Evolutionary conservation across 225 moss, liverwort and hornwort genomes (phyloP), one percentile per base, ranked within the genome.

Genomic region (Asterella californica): DNA sequence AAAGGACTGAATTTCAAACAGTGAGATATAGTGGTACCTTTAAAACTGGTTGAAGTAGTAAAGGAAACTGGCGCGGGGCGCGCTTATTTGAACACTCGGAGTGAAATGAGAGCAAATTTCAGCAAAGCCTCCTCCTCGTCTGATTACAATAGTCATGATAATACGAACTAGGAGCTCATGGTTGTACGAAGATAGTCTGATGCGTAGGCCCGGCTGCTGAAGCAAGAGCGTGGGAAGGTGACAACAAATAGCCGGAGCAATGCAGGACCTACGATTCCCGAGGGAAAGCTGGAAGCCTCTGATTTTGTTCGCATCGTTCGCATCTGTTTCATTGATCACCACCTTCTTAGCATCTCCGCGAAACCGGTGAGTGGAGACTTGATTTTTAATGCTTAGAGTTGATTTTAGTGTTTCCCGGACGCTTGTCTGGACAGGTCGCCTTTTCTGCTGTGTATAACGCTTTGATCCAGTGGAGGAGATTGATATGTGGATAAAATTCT

Each of bases 241-340:
- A 10, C 10, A n/a, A n/a, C 2, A 38, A 7, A 24, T 25, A 46
- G 11, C 14, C 33, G 57, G 21, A 49, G 76, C 75, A 59, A 63
- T 82, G 82, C 59, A 46, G 37, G 76, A 47, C 27, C 50, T 57
- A 30, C 73, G 53, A 21, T 55, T 64, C 9, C 48, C 32, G 18
- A 57, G 29, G 72, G 86, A 84, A 37, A 49, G 67, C 33, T 81
- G 83, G 86, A 83, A 77, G 66, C 33, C 71, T 15, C 79, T 76
- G 50, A 78, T 73, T 15, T 4, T 83, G 71, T 71, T 82, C 18
- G 72, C 73, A 17, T 76, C 86, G 0, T 71, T 83, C 70, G 74
- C 80, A 34, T 81, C 86, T 42, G 60, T 84, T 27, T 83, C 86
- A 6, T 45, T 87, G 29, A 61, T 87, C 59, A 74, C 86, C 70